Evolutionary conservation across 768 basidiomycete genomes (phyloP), one percentile per base, ranked within the genome.

Genomic region (Amanita brunnescens): DNA sequence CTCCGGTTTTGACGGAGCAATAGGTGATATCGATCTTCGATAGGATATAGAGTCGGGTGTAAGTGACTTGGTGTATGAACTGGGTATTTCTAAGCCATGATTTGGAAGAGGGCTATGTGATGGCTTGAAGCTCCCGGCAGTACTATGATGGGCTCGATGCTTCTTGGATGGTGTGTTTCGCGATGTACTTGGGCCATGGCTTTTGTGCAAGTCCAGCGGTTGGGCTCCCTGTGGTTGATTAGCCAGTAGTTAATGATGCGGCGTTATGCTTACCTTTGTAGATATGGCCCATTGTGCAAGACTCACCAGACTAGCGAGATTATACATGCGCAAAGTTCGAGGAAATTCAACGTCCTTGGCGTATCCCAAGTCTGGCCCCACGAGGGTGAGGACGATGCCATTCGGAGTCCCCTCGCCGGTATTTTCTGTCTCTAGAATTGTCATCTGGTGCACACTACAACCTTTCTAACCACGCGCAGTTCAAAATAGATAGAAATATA

Each of bases 301-400:
- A 58, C 77, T 90, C 7, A 77, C 74, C 5, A 92, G 66, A 61
- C 88, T 88, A 16, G 80, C 72, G 16, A 92, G 71, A 59, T 83
- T 91, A 63, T 92, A 92, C 88, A 92, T 91, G 35, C 90, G 79
- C 35, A 91, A 65, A 6, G 72, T 70, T 42, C 81, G 74, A 34
- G 72, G 58, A 6, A 72, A 63, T 56, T 87, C 85, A 46, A 74
- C 65, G 33, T 87, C 81, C 53, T 76, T 79, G 29, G 70, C 64
- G 4, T 75, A 71, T 18, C 79, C 78, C 2, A 70, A 60, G 16
- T 80, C 77, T 0, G 83, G 78, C 16, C 87, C 83, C 5, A 91
- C 83, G 23, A 92, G 75, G 3, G 79, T 80, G 2, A 92, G 72
- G 23, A 89, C 80, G 16, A 92, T 87, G 12, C 90, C 88, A 59